Percentiles rank a stretch among this genome's conserved stretches.
phyloP scores from a whole-genome alignment of 257 asterid species.

The Leonotis leonurus region DNA sequence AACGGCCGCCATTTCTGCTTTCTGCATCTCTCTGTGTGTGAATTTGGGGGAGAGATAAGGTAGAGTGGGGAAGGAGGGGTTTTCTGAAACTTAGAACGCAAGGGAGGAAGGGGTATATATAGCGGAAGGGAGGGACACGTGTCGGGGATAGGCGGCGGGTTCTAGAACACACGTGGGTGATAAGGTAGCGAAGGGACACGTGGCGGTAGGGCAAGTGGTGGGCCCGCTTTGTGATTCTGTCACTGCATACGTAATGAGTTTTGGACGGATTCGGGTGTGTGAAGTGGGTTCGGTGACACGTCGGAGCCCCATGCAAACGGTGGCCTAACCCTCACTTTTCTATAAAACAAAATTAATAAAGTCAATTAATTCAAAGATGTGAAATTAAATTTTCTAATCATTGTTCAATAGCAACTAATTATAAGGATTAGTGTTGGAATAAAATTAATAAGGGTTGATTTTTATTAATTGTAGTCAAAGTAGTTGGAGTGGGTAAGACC shows the following conservation, averaged over 20 bases:
- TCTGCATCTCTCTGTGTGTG: too few relatives aligned
- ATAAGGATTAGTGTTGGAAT: too few relatives aligned
- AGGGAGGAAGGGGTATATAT: conserved; percentile 45
- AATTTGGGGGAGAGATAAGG: background rate
- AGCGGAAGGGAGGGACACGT: conserved; percentile 43
- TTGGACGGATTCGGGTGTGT: conserved; percentile 38
- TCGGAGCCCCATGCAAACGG: conserved; percentile 36
- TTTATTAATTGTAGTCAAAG: too few relatives aligned
- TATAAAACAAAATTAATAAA: too few relatives aligned
- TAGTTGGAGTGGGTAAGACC: too few relatives aligned
- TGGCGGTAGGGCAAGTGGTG: conserved; percentile 22
- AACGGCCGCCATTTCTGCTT: conserved; percentile 40
- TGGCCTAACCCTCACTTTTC: conserved; percentile 1
- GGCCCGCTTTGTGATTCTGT: conserved; percentile 26
- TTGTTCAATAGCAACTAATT: too few relatives aligned
- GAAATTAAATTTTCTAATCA: too few relatives aligned
- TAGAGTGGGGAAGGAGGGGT: conserved; percentile 18
- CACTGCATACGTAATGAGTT: conserved; percentile 44
- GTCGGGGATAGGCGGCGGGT: conserved; percentile 24
- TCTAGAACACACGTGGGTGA: conserved; percentile 41
- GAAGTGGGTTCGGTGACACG: conserved; percentile 34
- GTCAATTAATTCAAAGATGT: too few relatives aligned
- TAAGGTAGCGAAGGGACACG: conserved; percentile 42
- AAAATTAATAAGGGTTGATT: too few relatives aligned
- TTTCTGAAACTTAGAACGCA: conserved; percentile 54